Evolutionary conservation across 208 protist species (phyloP).

Genomic region (Trypanosoma cruzi): DNA sequence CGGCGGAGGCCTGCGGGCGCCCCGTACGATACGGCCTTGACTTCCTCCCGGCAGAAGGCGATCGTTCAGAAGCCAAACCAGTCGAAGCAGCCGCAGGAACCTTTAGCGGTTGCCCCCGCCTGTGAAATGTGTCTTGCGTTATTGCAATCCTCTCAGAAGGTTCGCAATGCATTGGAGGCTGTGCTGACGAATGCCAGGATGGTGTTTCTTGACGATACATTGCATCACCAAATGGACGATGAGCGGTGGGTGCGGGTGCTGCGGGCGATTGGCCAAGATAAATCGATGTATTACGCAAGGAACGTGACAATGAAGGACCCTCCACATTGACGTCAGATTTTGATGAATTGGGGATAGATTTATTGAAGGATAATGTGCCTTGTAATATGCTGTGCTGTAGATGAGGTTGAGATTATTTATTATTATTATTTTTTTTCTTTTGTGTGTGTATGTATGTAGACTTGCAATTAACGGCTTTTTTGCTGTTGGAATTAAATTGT

Average conservation of each 20-base stretch:
- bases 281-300: constrained; percentile 21
- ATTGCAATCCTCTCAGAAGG: constrained; percentile 15
- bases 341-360: neutral
- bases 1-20: constrained; percentile 1
- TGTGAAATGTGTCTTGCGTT: constrained; percentile 24
- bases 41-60: neutral
- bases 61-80: neutral
- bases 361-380: neutral
- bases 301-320: neutral
- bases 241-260: constrained; percentile 63
- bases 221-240: constrained; percentile 68
- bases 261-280: constrained; percentile 40
- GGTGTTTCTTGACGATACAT: constrained; percentile 55
- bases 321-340: neutral
- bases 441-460: neutral
- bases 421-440: no score
- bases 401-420: no score
- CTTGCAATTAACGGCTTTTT: neutral
- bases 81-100: neutral
- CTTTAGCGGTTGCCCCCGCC: neutral
- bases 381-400: no score
- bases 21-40: constrained; percentile 1
- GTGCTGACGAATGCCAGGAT: constrained; percentile 48
- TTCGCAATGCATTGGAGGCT: constrained; percentile 33
- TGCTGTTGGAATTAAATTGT: neutral